Base-by-base conservation (phyloP, 2,329 filamentous ascomycete species). In the Hyphodiscus sp. region DNA sequence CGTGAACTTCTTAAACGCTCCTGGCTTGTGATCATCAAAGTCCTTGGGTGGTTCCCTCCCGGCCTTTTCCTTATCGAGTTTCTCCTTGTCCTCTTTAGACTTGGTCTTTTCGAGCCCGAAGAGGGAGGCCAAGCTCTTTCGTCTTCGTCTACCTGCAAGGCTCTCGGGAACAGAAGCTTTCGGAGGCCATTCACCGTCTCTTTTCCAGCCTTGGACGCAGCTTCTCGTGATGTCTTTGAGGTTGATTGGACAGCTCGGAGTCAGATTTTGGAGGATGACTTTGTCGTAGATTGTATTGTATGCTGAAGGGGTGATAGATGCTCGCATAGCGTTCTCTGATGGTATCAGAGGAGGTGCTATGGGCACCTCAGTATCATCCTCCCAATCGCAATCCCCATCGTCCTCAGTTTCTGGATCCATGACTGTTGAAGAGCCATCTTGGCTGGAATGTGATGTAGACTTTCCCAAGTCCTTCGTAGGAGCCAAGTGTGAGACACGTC, bases 111-210 rank as follows among this genome's bases (percentile, higher is more conserved):
- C 58, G 2, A 63, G 30, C 2, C 64, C 64, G 26, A 66, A 62
- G 2, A 67, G 52, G 29, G 56, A 57, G 8, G 64, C 61, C n/a
- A 67, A 52, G 50, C 64, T 66, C 42, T 61, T 65, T 41, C 65
- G 54, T 8, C 51, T 38, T 41, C 61, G 63, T 51, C 58, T 63
- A 49, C 61, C 61, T 1, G 43, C 47, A 29, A 26, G 20, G 2
- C 56, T 53, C 18, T 80, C 74, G 45, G 75, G 62, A 46, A 77
- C 65, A 18, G 73, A 72, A 0, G 76, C 69, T 61, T 81, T 82
- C 1, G 88, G 89, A 4, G 92, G 91, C 92, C 92, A 97, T 69
- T 96, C 89, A 16, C 91, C 91, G 63, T 94, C 89, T 42, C 89
- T 80, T 70, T 95, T 95, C 92, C 92, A 96, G 44, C 92, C 92